Evolutionary conservation across 257 asterid species (phyloP), one percentile per base, ranked within the genome.

Genomic region (Solanum gandarillasii): DNA sequence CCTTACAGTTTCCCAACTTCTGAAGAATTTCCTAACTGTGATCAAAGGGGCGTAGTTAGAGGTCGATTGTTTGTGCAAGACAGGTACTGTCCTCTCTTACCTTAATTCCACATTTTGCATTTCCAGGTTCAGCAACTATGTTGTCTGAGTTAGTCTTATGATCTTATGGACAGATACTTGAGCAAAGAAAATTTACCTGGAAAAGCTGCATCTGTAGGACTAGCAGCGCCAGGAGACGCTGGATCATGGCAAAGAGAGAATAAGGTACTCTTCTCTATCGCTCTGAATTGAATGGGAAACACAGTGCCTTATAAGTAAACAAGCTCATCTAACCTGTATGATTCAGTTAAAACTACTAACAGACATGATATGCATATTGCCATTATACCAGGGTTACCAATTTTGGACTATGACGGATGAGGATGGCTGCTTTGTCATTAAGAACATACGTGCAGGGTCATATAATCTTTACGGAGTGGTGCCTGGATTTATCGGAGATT

Each of bases 211-310:
- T 89, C 87, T 39, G 90, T 91, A 27, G 93, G 91, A 71, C 55
- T 89, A 18, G 89, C 91, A 36, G 88, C 87, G 18, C 88, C 86
- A 1, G 92, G 91, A 71, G 88, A 82, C 5, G 86, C 39, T 81
- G 90, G 90, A 34, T 91, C 92, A 36, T 91, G 91, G 91, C 92
- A 91, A 86, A 83, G 90, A 86, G 92, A 91, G 55, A 71, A 76
- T 87, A 91, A 91, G 91, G 91, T 89, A 65, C 48, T 71, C 18
- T 58, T 43, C 9, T 34, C 12, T 32, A 85, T 70, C 36, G 0
- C 23, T 35, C 48, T 76, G 16, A 39, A n/a, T 55, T 12, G 52
- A 84, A 60, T 6, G 20, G 14, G 46, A 25, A 83, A 35, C 13
- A 14, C 39, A 65, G 62, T 62, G 23, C 27, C 31, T 34, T 70